phyloP scores from a whole-genome alignment of 495 filamentous ascomycete genomes.

The Penicillium verhagenii region DNA sequence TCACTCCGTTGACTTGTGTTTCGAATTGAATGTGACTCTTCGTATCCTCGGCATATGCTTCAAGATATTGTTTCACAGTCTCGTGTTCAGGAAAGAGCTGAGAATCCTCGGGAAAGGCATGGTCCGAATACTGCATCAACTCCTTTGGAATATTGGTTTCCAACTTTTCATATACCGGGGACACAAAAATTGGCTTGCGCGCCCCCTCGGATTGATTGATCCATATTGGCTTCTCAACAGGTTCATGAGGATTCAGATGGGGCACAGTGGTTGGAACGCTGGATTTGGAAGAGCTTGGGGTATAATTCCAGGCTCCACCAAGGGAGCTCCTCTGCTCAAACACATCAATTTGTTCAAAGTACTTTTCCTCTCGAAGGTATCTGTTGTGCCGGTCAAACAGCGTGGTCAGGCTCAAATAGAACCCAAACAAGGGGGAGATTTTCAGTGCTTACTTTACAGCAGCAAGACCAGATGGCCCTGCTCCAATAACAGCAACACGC shows the following conservation, averaged over 20 bases:
- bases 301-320: conserved; percentile 83
- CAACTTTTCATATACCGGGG: conserved; percentile 76
- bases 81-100: conserved; percentile 73
- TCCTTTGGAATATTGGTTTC: conserved; percentile 85
- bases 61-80: conserved; percentile 69
- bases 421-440: not conserved
- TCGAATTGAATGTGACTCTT: conserved; percentile 53
- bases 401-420: not conserved
- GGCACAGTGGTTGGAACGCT: conserved; percentile 33
- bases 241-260: conserved; percentile 42
- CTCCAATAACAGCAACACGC: conserved; percentile 46
- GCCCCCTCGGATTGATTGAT: conserved; percentile 18
- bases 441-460: conserved; percentile 41
- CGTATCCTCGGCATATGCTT: conserved; percentile 68
- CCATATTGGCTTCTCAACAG: conserved; percentile 46
- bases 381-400: conserved; percentile 36
- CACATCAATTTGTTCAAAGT: conserved; percentile 68
- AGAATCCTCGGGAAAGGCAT: conserved; percentile 56
- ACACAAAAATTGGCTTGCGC: conserved; percentile 49
- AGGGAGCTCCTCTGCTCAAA: conserved; percentile 75
- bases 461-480: conserved; percentile 45
- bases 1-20: conserved; percentile 57
- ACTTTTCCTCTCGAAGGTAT: conserved; percentile 70
- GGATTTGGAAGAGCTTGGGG: conserved; percentile 28
- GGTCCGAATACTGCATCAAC: conserved; percentile 79